Evolutionary conservation across 1,139 yeast genomes (phyloP).

Genomic region (Candida dubliniensis): DNA sequence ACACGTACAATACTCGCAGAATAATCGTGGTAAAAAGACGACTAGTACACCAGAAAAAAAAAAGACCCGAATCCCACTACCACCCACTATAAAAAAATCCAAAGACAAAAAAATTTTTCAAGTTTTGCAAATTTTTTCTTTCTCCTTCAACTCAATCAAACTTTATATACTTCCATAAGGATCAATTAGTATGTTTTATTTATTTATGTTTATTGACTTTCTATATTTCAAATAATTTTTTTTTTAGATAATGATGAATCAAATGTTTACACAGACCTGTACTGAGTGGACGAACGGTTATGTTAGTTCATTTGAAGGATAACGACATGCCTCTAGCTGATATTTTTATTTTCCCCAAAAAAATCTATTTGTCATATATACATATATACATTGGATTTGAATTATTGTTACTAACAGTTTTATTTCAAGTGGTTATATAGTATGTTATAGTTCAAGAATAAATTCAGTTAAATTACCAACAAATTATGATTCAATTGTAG

Average conservation of each 20-base stretch:
- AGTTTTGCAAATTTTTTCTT: background rate
- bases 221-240: background rate
- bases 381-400: background rate
- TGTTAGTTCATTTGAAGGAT: conserved; percentile 29
- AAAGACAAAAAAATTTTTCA: conserved; percentile 1
- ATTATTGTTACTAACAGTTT: background rate
- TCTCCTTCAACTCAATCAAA: background rate
- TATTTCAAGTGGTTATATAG: background rate
- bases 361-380: background rate
- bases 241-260: conserved; percentile 15
- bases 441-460: too few relatives aligned
- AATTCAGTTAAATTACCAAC: too few relatives aligned
- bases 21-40: too few relatives aligned
- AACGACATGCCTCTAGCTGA: conserved; percentile 39
- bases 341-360: conserved; percentile 17
- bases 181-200: conserved; percentile 1
- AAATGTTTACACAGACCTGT: conserved; percentile 58
- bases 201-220: too few relatives aligned
- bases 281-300: conserved; percentile 33
- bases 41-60: too few relatives aligned
- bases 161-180: background rate
- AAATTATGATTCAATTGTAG: too few relatives aligned
- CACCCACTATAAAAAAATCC: background rate
- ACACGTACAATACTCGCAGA: too few relatives aligned
- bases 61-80: background rate